Conservation (phyloP, 116 monocot genomes). For the Thalassia testudinum region DNA sequence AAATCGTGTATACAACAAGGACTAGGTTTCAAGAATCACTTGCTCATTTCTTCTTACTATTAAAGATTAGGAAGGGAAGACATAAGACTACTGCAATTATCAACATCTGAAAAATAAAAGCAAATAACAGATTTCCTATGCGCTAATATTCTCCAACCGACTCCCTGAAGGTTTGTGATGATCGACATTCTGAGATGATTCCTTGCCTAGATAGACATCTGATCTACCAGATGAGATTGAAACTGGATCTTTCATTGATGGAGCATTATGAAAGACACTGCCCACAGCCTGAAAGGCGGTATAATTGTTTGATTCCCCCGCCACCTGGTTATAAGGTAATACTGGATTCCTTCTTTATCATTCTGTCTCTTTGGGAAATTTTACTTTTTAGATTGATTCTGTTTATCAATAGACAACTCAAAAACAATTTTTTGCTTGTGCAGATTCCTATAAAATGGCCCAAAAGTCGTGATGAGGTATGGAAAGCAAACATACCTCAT, state of each 20-base stretch:
- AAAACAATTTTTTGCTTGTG: neutral
- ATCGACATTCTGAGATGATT: slow-evolving; percentile 86
- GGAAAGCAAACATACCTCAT: slow-evolving; percentile 88
- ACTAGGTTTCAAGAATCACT: too few species aligned
- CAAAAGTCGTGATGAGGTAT: slow-evolving; percentile 86
- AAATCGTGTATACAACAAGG: too few species aligned
- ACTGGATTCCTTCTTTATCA: neutral
- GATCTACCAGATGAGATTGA: slow-evolving; percentile 84
- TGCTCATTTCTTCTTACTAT: too few species aligned
- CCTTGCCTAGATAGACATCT: slow-evolving; percentile 95
- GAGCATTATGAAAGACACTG: slow-evolving; percentile 98
- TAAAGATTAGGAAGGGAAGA: too few species aligned
- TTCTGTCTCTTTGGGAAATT: neutral
- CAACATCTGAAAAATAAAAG: neutral
- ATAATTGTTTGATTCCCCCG: slow-evolving; percentile 91
- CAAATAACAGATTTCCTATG: too few species aligned
- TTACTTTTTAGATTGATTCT: neutral
- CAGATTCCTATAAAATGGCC: slow-evolving; percentile 94
- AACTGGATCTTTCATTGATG: slow-evolving; percentile 86
- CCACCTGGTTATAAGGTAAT: slow-evolving; percentile 78
- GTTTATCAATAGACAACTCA: neutral
- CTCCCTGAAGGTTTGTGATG: slow-evolving; percentile 93
- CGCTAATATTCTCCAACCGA: too few species aligned
- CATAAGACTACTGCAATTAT: neutral
- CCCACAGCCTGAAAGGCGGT: slow-evolving; percentile 76